A percentile compares a stretch with the other conserved stretches of the same genome.
phyloP scores from a whole-genome alignment of 1,284 basidiomycete genomes.

The Athelia sp. region DNA sequence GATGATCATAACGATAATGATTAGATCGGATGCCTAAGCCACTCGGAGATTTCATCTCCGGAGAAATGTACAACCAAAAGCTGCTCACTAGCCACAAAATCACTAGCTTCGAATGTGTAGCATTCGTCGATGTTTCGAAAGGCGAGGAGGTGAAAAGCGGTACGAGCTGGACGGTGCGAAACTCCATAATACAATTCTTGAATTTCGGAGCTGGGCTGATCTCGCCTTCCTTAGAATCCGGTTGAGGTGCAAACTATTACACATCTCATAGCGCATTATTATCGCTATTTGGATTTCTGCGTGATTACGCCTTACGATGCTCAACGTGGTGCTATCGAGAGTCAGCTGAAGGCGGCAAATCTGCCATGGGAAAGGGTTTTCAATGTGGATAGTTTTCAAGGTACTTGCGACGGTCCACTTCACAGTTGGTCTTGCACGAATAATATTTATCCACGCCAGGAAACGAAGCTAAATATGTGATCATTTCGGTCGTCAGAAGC shows the following conservation, averaged over 20 bases:
- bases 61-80: constrained; percentile 32
- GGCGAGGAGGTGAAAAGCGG: constrained; percentile 34
- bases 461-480: constrained; percentile 37
- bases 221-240: constrained; percentile 30
- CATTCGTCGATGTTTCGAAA: constrained; percentile 40
- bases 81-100: constrained; percentile 33
- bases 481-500: constrained; percentile 40
- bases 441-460: constrained; percentile 18
- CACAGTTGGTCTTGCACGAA: neutral
- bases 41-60: constrained; percentile 43
- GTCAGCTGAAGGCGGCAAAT: constrained; percentile 26
- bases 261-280: constrained; percentile 36
- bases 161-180: constrained; percentile 40
- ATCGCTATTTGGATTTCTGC: constrained; percentile 29
- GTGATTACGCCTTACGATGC: constrained; percentile 57
- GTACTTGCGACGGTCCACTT: constrained; percentile 14
- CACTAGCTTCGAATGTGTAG: constrained; percentile 21
- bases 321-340: constrained; percentile 40
- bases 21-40: constrained; percentile 46
- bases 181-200: neutral
- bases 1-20: constrained; percentile 13
- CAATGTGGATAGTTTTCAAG: constrained; percentile 52
- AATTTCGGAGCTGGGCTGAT: neutral
- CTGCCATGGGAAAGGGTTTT: constrained; percentile 41
- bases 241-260: constrained; percentile 33